A percentile compares a stretch with the other conserved stretches of the same genome.
These are phyloP conservation scores for Geotrichum europaeum DNA, from an alignment of 1,139 yeast species.

Conservation along the genomic window DNA sequence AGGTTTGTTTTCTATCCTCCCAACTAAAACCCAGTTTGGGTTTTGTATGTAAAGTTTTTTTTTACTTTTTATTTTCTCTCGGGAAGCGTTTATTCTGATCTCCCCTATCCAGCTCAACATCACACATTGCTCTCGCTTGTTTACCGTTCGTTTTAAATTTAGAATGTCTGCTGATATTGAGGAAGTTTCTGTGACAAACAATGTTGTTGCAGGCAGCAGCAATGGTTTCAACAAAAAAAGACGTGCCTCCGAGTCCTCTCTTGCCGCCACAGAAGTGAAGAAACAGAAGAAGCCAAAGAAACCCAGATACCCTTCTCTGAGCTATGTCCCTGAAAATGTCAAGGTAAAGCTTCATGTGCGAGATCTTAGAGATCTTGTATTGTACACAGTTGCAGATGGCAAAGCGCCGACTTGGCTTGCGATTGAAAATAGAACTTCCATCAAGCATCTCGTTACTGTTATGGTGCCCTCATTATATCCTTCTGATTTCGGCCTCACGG, in stretches of 20 bases:
- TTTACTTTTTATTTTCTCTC: background rate
- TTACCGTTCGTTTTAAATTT: background rate
- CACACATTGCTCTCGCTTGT: background rate
- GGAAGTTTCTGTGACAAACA: background rate
- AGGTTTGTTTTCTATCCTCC: background rate
- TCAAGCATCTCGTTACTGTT: conserved; percentile 53
- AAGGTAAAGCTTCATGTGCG: conserved; percentile 14
- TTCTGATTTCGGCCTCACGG: conserved; percentile 36
- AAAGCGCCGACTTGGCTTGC: conserved; percentile 42
- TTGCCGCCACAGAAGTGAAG: background rate
- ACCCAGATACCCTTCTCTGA: conserved; percentile 26
- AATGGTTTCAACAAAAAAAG: background rate
- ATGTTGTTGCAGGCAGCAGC: background rate
- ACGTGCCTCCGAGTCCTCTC: background rate
- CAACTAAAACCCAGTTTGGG: background rate
- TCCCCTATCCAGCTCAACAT: background rate
- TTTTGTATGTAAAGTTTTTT: background rate
- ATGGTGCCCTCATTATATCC: conserved; percentile 62
- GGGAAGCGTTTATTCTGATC: background rate
- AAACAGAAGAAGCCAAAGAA: conserved; percentile 9
- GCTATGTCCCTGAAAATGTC: conserved; percentile 24
- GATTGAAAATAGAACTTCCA: conserved; percentile 27
- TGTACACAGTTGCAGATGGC: conserved; percentile 43
- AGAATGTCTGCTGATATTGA: background rate
- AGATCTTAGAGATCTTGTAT: conserved; percentile 49